Percentiles rank a stretch among this genome's conserved stretches.
These are phyloP conservation scores for Ophiostoma montium DNA, from an alignment of 2,329 filamentous ascomycete species.

Conservation along the genomic window DNA sequence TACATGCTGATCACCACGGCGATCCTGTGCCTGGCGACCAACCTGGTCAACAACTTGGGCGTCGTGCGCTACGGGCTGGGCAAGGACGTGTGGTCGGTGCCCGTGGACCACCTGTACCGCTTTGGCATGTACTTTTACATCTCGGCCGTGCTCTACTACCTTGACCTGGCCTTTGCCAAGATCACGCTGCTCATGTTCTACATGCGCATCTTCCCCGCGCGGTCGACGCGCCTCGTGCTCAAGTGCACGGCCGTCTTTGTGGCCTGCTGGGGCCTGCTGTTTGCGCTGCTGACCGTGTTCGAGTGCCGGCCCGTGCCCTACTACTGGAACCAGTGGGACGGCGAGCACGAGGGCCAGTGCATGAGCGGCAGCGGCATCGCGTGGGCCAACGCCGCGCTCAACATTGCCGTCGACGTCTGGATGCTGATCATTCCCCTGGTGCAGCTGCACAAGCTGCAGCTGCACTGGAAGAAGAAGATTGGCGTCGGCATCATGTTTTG, in stretches of 20 bases:
- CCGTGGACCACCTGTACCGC: conserved; percentile 25
- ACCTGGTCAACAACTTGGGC: conserved; percentile 19
- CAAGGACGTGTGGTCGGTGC: conserved; percentile 36
- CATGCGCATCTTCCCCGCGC: conserved; percentile 35
- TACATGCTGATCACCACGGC: conserved; percentile 19
- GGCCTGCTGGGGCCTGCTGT: conserved; percentile 25
- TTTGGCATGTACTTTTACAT: conserved; percentile 31
- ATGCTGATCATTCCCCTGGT: conserved; percentile 36
- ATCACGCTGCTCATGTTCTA: conserved; percentile 41
- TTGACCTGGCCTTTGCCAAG: conserved; percentile 32
- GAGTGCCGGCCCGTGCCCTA: conserved; percentile 37
- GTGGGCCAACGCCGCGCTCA: conserved; percentile 38
- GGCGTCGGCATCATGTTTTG: conserved; percentile 32
- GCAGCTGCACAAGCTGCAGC: conserved; percentile 24
- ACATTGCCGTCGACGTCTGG: conserved; percentile 37
- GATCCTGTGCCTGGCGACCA: conserved; percentile 17
- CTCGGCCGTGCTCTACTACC: conserved; percentile 30
- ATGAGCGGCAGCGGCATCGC: conserved; percentile 32
- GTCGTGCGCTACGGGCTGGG: conserved; percentile 29
- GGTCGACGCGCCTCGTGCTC: conserved; percentile 24
- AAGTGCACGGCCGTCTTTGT: conserved; percentile 28
- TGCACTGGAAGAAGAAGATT: conserved; percentile 34
- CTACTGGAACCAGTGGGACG: conserved; percentile 41
- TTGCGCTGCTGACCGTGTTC: conserved; percentile 29
- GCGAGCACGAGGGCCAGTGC: conserved; percentile 31